Base-by-base conservation (phyloP, 257 asterid genomes). In the Capsicum pubescens region DNA sequence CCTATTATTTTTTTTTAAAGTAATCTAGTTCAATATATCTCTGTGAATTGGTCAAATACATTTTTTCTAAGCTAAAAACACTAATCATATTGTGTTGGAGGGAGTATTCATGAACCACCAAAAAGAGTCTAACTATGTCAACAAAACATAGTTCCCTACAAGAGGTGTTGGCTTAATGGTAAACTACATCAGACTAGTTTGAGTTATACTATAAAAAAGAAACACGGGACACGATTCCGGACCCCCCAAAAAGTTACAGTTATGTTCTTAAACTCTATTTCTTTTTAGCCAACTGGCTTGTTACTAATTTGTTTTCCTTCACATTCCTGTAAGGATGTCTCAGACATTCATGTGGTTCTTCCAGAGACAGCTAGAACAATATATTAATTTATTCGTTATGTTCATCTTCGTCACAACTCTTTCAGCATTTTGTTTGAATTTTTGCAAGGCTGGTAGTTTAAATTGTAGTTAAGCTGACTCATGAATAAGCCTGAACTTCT, bases 371-470 rank as follows among this genome's bases (percentile, higher is more conserved):
- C 80, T 74, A 7, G 19, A 74, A 74, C 12, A 6, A 21, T 50
- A 74, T 39, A 19, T 11, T 74, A 12, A 74, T 74, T 21, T 8
- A 66, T 48, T 19, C 17, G 9, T 50, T 48, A 21, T 48, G 44
- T 74, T 48, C 19, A 21, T 7, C 60, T 13, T 74, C 80, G 3
- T 74, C 8, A n/a, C 19, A 48, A 26, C 60, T 74, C 11, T 19
- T 48, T 72, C 80, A 46, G 80, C 80, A 72, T 16, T 58, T 69
- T 57, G 57, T 44, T 56, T 83, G 81, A 14, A 15, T 83, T 39
- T 83, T 46, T 71, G 19, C 8, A 42, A 54, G 11, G 32, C 19
- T 82, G 16, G 42, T 55, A 63, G 52, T 83, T 70, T 83, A 39
- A 36, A 32, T 21, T 46, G 26, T 59, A 26, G 55, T 83, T 26